Evolutionary conservation across 768 basidiomycete genomes (phyloP).

Genomic region (Phlebiopsis flavidoalba): DNA sequence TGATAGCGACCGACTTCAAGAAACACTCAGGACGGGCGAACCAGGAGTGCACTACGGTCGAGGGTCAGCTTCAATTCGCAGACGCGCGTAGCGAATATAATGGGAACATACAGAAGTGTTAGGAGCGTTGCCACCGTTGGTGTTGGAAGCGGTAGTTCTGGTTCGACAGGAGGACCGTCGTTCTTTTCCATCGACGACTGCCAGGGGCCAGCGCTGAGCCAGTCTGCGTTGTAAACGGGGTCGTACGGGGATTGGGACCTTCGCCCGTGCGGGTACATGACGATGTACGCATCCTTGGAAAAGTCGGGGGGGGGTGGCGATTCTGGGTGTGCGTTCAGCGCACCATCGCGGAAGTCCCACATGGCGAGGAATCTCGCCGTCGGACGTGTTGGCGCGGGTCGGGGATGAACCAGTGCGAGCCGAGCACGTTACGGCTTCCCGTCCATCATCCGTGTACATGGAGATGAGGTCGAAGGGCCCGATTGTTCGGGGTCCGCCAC

Average conservation of each 20-base stretch:
- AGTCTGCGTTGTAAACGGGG: neutral
- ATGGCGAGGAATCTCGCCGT: conserved; percentile 37
- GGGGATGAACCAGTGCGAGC: conserved; percentile 53
- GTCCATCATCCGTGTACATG: conserved; percentile 11
- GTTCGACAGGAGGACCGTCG: neutral
- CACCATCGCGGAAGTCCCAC: conserved; percentile 43
- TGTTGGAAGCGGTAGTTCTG: conserved; percentile 1
- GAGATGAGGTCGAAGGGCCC: conserved; percentile 16
- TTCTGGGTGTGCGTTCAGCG: too few species aligned
- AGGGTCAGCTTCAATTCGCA: neutral
- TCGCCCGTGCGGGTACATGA: neutral
- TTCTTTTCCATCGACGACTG: neutral
- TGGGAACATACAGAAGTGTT: neutral
- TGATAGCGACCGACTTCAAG: conserved; percentile 44
- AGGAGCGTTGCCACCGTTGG: neutral
- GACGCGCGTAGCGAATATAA: neutral
- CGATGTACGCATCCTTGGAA: neutral
- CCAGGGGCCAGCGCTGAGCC: neutral
- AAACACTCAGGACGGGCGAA: conserved; percentile 34
- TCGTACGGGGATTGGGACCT: neutral
- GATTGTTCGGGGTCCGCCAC: conserved; percentile 8
- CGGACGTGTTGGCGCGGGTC: conserved; percentile 33
- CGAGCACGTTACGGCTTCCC: conserved; percentile 28
- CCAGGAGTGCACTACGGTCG: conserved; percentile 27
- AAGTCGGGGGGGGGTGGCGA: neutral